These are phyloP conservation scores for Botryosphaeria dothidea DNA, from an alignment of 2,329 filamentous ascomycete species.

Conservation along the genomic window DNA sequence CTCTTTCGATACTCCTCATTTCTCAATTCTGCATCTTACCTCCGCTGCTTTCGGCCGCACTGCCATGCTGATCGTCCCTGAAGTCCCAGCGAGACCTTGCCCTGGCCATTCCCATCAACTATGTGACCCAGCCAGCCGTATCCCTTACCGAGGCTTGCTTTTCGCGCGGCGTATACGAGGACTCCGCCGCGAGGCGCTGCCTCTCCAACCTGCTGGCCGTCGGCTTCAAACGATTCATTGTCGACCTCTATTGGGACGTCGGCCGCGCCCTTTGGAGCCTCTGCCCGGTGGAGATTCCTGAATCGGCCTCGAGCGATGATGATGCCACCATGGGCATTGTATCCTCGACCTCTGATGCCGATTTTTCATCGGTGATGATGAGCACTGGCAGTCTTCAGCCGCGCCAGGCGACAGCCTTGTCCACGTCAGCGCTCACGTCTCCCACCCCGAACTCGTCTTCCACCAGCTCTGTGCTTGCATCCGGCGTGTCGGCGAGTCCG, in stretches of 20 bases:
- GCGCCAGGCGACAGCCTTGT: neutral
- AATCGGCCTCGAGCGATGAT: constrained; percentile 24
- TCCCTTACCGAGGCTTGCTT: constrained; percentile 63
- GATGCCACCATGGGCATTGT: constrained; percentile 22
- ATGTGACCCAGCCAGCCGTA: constrained; percentile 58
- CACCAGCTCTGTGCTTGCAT: neutral
- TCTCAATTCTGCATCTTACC: neutral
- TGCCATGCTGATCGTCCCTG: neutral
- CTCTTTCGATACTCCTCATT: constrained; percentile 3
- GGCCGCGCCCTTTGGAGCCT: constrained; percentile 57
- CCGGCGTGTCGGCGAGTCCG: constrained; percentile 22
- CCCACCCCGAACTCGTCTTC: neutral
- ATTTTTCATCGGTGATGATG: constrained; percentile 2
- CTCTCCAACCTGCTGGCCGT: constrained; percentile 63
- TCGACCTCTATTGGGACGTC: constrained; percentile 67
- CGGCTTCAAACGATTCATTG: constrained; percentile 59
- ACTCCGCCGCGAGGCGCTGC: constrained; percentile 54
- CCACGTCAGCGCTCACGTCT: neutral
- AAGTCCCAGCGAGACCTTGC: constrained; percentile 65
- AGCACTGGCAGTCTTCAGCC: neutral
- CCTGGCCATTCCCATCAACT: constrained; percentile 63
- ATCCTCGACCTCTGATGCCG: constrained; percentile 18
- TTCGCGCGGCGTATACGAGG: constrained; percentile 53
- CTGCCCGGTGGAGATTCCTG: constrained; percentile 59
- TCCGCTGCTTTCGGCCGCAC: neutral